Conservation (phyloP, 1,284 basidiomycete genomes). For the Fistulina hepatica region DNA sequence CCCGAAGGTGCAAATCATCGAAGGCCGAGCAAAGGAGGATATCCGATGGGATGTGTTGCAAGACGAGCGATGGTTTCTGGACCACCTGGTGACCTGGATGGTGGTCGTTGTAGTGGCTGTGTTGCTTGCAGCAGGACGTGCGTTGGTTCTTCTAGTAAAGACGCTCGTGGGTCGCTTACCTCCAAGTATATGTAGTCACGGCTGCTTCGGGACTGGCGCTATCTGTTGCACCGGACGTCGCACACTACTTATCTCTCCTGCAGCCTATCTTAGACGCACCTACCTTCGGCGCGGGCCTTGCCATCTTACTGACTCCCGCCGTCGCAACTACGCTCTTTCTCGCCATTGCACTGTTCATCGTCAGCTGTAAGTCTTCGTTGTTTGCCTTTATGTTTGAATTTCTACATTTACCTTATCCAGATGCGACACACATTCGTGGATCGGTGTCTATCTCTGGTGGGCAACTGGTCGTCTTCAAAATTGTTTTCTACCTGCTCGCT, state of each 20-base stretch:
- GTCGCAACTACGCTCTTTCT: conserved; percentile 50
- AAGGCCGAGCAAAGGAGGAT: conserved; percentile 71
- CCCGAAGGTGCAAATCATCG: conserved; percentile 56
- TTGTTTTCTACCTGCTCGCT: conserved; percentile 55
- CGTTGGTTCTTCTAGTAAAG: conserved; percentile 25
- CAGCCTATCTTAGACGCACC: conserved; percentile 37
- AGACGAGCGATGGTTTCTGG: conserved; percentile 35
- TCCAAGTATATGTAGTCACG: conserved; percentile 35
- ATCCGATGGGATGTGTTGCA: conserved; percentile 71
- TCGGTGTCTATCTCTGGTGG: conserved; percentile 51
- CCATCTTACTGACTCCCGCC: conserved; percentile 56
- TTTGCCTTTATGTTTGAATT: conserved; percentile 8
- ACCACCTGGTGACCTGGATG: conserved; percentile 42
- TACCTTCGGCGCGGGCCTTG: conserved; percentile 49
- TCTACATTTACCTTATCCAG: conserved; percentile 20
- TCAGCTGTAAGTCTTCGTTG: conserved; percentile 39
- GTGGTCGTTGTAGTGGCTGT: conserved; percentile 38
- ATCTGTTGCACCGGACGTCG: conserved; percentile 57
- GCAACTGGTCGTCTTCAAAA: conserved; percentile 52
- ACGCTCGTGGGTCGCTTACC: conserved; percentile 13
- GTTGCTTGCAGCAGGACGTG: conserved; percentile 49
- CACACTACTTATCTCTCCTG: conserved; percentile 60
- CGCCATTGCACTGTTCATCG: conserved; percentile 36
- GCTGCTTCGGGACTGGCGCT: conserved; percentile 59
- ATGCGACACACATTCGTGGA: conserved; percentile 39